A percentile compares a stretch with the other conserved stretches of the same genome.
Evolutionary conservation across 495 filamentous ascomycete genomes (phyloP).

Genomic region (Aspergillus wentii): DNA sequence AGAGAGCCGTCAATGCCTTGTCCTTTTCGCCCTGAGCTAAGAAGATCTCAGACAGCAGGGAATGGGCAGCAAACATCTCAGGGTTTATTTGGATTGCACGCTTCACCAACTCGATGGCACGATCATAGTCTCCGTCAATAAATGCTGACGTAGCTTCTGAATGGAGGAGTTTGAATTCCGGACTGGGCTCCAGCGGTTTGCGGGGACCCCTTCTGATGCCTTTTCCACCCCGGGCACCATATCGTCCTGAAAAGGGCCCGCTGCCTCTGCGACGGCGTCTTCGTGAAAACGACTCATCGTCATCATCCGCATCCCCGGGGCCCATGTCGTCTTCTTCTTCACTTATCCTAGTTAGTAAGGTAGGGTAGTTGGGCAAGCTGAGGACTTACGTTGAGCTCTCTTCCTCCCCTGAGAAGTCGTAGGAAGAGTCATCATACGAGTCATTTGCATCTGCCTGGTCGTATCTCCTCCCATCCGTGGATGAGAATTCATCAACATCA

Average conservation of each 20-base stretch:
- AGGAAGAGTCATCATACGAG: conserved; percentile 20
- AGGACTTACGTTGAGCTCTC: conserved; percentile 14
- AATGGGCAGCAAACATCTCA: conserved; percentile 77
- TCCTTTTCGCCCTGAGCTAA: conserved; percentile 61
- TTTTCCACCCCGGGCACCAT: conserved; percentile 41
- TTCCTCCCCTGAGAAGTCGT: conserved; percentile 19
- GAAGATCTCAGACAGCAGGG: conserved; percentile 67
- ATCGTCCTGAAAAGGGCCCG: conserved; percentile 38
- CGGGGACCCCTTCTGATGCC: conserved; percentile 59
- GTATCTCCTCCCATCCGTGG: no score
- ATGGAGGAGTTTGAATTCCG: conserved; percentile 68
- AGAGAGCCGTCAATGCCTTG: conserved; percentile 61
- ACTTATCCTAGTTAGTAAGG: conserved; percentile 2
- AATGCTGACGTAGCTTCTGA: conserved; percentile 67
- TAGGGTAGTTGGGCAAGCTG: background rate
- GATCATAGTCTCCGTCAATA: conserved; percentile 59
- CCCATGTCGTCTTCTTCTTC: conserved; percentile 13
- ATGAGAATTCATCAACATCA: conserved; percentile 7
- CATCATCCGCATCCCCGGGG: conserved; percentile 19
- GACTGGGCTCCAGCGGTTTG: conserved; percentile 65
- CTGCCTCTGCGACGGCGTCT: conserved; percentile 30
- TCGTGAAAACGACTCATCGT: conserved; percentile 20
- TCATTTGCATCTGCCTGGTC: conserved; percentile 7
- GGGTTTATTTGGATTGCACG: conserved; percentile 77
- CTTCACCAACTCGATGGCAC: conserved; percentile 55